Percentiles rank a stretch among this genome's conserved stretches.
These are phyloP conservation scores for Coleophoma cylindrospora DNA, from an alignment of 2,329 filamentous ascomycete genomes.

Conservation along the genomic window DNA sequence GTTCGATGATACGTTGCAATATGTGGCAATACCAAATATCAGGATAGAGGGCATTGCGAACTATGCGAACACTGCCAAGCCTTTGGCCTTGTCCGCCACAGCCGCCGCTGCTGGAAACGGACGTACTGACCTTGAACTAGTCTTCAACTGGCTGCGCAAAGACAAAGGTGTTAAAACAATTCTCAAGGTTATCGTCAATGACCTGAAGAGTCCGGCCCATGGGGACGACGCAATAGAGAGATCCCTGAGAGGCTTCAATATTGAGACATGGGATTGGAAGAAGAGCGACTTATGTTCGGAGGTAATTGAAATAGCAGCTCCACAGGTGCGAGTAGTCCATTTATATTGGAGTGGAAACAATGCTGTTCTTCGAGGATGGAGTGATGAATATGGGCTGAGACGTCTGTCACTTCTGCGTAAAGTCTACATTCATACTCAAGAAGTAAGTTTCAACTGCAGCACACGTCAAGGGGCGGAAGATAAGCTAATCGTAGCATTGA, in stretches of 20 bases:
- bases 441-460: too few species aligned
- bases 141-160: constrained; percentile 23
- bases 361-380: constrained; percentile 28
- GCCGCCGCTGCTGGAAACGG: neutral
- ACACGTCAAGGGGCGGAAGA: too few species aligned
- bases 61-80: too few species aligned
- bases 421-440: too few species aligned
- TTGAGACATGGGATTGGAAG: constrained; percentile 27
- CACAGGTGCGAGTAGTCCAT: constrained; percentile 16
- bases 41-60: neutral
- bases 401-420: too few species aligned
- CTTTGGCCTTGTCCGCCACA: too few species aligned
- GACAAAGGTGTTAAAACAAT: constrained; percentile 21
- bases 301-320: constrained; percentile 14
- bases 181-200: constrained; percentile 24
- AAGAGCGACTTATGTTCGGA: constrained; percentile 24
- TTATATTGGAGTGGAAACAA: constrained; percentile 30
- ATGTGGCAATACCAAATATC: constrained; percentile 20
- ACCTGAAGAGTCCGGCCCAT: constrained; percentile 14
- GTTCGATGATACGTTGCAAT: constrained; percentile 23
- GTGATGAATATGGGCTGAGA: constrained; percentile 18
- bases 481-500: too few species aligned
- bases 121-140: constrained; percentile 15
- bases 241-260: constrained; percentile 16
- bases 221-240: constrained; percentile 25